phyloP scores from a whole-genome alignment of 441 rosid genomes.

The Adansonia rubrostipa region DNA sequence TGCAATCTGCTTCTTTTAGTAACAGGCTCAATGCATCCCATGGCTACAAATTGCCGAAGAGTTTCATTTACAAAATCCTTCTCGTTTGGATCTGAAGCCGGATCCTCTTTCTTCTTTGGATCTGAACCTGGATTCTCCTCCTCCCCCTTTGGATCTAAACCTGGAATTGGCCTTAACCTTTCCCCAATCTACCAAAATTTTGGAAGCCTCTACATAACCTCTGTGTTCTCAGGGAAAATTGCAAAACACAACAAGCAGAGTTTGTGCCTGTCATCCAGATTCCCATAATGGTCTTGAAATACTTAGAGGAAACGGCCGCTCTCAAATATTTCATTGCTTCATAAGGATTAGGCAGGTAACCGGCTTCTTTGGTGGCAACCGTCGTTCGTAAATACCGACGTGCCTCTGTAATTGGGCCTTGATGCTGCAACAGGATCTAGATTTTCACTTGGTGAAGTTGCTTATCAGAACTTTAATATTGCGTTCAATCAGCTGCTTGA shows the following conservation, averaged over 20 bases:
- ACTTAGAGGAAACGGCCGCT: constrained; percentile 8
- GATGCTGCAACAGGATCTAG: constrained; percentile 39
- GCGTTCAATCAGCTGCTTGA: not conserved
- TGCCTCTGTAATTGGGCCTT: constrained; percentile 3
- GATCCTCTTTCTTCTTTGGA: too few species aligned
- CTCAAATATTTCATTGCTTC: not conserved
- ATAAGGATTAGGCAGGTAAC: constrained; percentile 28
- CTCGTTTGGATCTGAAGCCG: too few species aligned
- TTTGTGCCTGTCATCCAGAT: not conserved
- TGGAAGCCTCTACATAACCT: constrained; percentile 46
- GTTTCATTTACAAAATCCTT: constrained; percentile 24
- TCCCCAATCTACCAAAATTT: constrained; percentile 62
- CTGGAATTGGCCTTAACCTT: not conserved
- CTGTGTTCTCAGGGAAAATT: constrained; percentile 46
- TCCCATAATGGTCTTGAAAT: constrained; percentile 7
- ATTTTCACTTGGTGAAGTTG: constrained; percentile 41
- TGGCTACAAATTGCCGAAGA: constrained; percentile 23
- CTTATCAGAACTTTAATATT: constrained; percentile 33
- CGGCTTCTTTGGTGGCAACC: not conserved
- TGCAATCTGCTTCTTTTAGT: not conserved
- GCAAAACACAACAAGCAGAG: constrained; percentile 45
- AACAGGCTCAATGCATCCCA: constrained; percentile 39
- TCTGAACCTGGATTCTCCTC: too few species aligned
- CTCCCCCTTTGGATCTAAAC: not conserved
- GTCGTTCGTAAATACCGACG: not conserved